Base-by-base conservation (phyloP, 202 grass and related monocot species). In the Panicum virgatum region DNA sequence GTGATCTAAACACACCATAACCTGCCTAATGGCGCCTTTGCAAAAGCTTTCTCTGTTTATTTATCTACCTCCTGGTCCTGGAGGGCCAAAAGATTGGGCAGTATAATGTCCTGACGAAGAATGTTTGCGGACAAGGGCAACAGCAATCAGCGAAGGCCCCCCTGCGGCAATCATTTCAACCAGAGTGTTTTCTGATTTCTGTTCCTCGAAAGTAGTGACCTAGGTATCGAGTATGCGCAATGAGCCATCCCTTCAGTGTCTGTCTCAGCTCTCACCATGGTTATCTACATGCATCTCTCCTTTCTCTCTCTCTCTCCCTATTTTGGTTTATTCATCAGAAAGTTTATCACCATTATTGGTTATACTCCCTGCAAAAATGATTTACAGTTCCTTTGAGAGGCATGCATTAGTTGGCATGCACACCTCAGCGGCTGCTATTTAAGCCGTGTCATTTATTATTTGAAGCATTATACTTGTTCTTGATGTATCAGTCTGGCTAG, bases 81-180 rank as follows among this genome's bases (percentile, higher is more conserved):
- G 72, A 74, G 76, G 75, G 61, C 15, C 25, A 9, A 70, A 30
- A 18, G 43, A 45, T n/a, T n/a, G n/a, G n/a, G n/a, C n/a, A n/a
- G n/a, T n/a, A n/a, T 87, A 46, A 61, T 68, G 63, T 45, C 61
- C 38, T 52, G 54, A 59, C 30, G 60, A 64, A 84, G 69, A 87
- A 81, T 90, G 84, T 87, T 73, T 3, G 64, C 38, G 18, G 56
- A 65, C 87, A 89, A 69, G 56, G 73, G 66, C 30, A 80, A 59
- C 63, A 42, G 18, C 77, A 74, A 73, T 22, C 63, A 42, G 8
- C 77, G 65, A 72, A 27, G 43, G 18, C 30, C 10, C 42, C 82
- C 69, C 32, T 46, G 62, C 37, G 12, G 48, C 57, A 86, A 82
- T 89, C 88, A 89, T 86, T 73, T 67, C 78, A 26, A 60, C 66